These are phyloP conservation scores for Lachnellula subtilissima DNA, from an alignment of 2,329 filamentous ascomycete species.

Conservation along the genomic window DNA sequence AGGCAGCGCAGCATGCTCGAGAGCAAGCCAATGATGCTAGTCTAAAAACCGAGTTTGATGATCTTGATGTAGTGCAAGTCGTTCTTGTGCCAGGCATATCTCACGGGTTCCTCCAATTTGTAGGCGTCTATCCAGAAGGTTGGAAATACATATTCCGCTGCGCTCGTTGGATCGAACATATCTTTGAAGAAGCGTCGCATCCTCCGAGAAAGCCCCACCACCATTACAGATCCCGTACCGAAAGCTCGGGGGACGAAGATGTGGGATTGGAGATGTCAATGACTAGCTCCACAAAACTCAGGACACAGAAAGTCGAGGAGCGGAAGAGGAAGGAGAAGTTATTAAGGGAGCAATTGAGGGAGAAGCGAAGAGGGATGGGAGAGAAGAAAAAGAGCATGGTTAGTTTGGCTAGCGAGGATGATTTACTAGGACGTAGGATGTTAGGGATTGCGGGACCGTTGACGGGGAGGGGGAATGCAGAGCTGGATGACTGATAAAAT, in stretches of 20 bases:
- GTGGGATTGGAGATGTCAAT: conserved; percentile 75
- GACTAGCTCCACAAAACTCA: conserved; percentile 34
- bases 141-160: conserved; percentile 83
- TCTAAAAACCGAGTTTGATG: conserved; percentile 57
- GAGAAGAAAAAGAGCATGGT: conserved; percentile 42
- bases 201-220: not conserved
- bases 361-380: conserved; percentile 25
- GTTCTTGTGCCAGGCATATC: conserved; percentile 81
- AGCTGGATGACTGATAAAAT: conserved; percentile 16
- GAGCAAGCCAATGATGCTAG: conserved; percentile 50
- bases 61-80: conserved; percentile 74
- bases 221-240: conserved; percentile 20
- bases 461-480: conserved; percentile 36
- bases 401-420: conserved; percentile 51
- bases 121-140: conserved; percentile 78
- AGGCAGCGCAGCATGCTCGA: conserved; percentile 48
- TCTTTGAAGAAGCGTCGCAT: conserved; percentile 52
- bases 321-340: conserved; percentile 29
- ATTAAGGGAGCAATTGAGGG: conserved; percentile 27
- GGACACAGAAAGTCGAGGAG: conserved; percentile 9
- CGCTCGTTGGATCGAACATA: conserved; percentile 74
- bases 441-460: conserved; percentile 47
- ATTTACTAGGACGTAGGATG: conserved; percentile 52
- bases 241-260: conserved; percentile 65
- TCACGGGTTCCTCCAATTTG: conserved; percentile 93